Percentiles rank a stretch among this genome's conserved stretches.
These are phyloP conservation scores for Oidiodendron maius DNA, from an alignment of 495 filamentous ascomycete genomes.

Conservation along the genomic window DNA sequence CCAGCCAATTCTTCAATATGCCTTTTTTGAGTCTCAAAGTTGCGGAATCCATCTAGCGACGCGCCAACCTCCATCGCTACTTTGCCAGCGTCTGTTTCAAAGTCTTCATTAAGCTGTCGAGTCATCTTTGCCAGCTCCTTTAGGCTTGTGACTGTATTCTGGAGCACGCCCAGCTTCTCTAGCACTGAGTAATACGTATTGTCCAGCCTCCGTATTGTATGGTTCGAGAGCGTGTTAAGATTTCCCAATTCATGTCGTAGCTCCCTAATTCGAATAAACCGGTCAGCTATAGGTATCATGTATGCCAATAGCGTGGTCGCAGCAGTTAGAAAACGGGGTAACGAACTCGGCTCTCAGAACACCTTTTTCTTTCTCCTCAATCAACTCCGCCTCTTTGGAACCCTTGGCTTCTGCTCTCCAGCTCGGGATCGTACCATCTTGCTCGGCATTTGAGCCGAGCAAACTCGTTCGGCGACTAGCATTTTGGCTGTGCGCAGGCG, in stretches of 20 bases:
- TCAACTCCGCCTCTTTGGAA: conserved; percentile 28
- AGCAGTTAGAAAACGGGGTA: conserved; percentile 3
- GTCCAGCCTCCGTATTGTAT: conserved; percentile 69
- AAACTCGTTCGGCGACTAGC: conserved; percentile 35
- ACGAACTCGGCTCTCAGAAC: conserved; percentile 36
- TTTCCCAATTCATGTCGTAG: conserved; percentile 31
- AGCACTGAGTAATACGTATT: conserved; percentile 81
- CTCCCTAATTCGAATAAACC: conserved; percentile 17
- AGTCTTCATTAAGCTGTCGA: conserved; percentile 52
- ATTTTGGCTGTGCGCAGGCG: conserved; percentile 36
- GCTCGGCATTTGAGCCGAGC: conserved; percentile 12
- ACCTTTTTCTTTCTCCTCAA: conserved; percentile 35
- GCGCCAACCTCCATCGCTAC: conserved; percentile 55
- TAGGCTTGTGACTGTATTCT: conserved; percentile 59
- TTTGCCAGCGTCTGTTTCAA: conserved; percentile 53
- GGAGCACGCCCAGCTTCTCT: conserved; percentile 66
- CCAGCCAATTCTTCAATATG: conserved; percentile 59
- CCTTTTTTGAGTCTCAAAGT: conserved; percentile 64
- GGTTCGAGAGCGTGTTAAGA: conserved; percentile 39
- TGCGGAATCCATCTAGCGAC: conserved; percentile 60
- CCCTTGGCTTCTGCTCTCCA: conserved; percentile 15
- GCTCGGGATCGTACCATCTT: conserved; percentile 23
- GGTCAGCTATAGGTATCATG: too few species aligned
- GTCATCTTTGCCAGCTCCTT: conserved; percentile 63
- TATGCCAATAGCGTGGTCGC: too few species aligned